Conservation (phyloP, 257 asterid species). For the Avicennia marina region DNA sequence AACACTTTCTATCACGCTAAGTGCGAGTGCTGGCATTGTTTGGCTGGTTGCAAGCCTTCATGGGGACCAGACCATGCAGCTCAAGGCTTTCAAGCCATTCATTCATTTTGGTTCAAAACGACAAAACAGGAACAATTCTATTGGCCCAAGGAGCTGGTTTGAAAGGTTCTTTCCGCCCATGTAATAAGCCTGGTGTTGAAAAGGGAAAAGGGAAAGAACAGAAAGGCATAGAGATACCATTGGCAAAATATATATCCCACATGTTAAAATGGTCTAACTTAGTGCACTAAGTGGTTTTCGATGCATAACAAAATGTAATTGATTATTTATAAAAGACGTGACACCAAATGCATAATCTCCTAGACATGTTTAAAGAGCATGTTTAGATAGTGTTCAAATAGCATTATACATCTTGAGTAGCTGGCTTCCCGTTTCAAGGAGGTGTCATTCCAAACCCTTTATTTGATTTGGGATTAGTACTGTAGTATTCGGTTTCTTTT, state of each 20-base stretch:
- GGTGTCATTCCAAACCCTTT: no score
- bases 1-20: no score
- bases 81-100: conserved; percentile 9
- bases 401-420: no score
- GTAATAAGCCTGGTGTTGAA: background rate
- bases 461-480: no score
- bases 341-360: no score
- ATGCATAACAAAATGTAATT: no score
- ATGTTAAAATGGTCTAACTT: no score
- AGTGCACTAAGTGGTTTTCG: no score
- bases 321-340: background rate
- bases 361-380: no score
- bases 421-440: no score
- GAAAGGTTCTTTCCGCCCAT: conserved; percentile 9
- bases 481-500: no score
- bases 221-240: background rate
- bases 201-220: background rate
- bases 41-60: background rate
- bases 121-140: conserved; percentile 7
- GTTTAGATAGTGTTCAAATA: conserved; percentile 5
- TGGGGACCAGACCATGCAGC: conserved; percentile 16
- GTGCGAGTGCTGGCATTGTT: background rate
- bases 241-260: no score
- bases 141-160: conserved; percentile 12
- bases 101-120: conserved; percentile 13